Conservation (phyloP, 192 early-diverging fungal genomes). For the Jimgerdemannia flammicorona region DNA sequence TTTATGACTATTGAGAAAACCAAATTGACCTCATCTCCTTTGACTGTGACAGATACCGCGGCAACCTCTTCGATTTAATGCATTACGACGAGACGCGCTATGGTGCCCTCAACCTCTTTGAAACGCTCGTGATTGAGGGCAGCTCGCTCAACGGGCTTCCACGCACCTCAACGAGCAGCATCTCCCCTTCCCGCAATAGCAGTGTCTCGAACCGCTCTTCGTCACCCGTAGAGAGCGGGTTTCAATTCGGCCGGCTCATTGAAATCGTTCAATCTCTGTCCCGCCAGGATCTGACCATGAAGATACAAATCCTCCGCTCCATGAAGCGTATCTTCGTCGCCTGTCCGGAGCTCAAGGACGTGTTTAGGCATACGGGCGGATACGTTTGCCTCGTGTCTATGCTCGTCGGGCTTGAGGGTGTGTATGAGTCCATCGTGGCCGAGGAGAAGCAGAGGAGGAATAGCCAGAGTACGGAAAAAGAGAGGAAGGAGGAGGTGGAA, state of each 20-base stretch:
- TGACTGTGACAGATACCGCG: constrained; percentile 29
- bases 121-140: constrained; percentile 42
- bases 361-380: constrained; percentile 56
- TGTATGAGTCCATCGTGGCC: constrained; percentile 20
- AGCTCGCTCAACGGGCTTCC: constrained; percentile 18
- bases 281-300: constrained; percentile 50
- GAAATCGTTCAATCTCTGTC: constrained; percentile 54
- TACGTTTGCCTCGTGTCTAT: constrained; percentile 58
- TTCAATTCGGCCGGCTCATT: constrained; percentile 51
- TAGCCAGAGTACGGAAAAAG: neutral
- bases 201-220: constrained; percentile 4
- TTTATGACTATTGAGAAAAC: no score
- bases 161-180: neutral
- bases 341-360: constrained; percentile 45
- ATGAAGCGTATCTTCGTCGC: constrained; percentile 46
- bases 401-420: constrained; percentile 48
- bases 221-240: constrained; percentile 21
- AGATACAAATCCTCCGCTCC: constrained; percentile 48
- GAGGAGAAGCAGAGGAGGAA: neutral
- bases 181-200: neutral
- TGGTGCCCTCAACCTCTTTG: constrained; percentile 44
- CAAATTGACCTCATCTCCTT: no score
- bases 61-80: constrained; percentile 53
- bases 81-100: constrained; percentile 49
- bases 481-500: neutral